Base-by-base conservation (phyloP, 441 rosid species). In the Gossypium trilobum region DNA sequence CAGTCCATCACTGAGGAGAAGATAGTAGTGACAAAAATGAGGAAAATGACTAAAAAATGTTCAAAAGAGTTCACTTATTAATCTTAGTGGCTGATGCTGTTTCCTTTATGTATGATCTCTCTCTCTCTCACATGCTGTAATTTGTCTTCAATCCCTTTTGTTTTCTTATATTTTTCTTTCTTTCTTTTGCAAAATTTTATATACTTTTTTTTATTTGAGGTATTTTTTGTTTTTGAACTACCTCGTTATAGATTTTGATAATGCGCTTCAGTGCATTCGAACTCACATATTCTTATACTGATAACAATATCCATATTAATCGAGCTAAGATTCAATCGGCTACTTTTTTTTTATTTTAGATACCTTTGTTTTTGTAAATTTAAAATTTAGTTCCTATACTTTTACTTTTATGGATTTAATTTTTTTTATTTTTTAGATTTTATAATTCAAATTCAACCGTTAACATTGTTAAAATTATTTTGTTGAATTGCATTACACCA, bases 251-350 rank as follows among this genome's bases (percentile, higher is more conserved):
- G 1, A 31, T 31, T 31, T 31, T 31, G 0, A 31, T 31, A 5
- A 31, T 31, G 1, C 0, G 0, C 0, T 31, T 31, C 36, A 5
- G 0, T 5, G 1, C 0, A 31, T 1, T 31, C 8, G 0, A 5
- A 5, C 1, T 0, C 0, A 5, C 1, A 31, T 31, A 0, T 0
- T 31, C 0, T 31, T 31, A 0, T 5, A 31, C 1, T 5, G 1
- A 31, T 0, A 31, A 31, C 0, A 5, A 31, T 31, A 0, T 31
- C 0, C 0, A 31, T 31, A 0, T 31, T 5, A 31, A 31, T 31
- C 8, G 8, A 31, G 8, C 0, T 31, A 5, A 31, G 0, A 31
- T 0, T 31, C 36, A 31, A 31, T 31, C 8, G 8, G 8, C 1
- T 31, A 31, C 1, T 31, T 29, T 31, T 31, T n/a, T 5, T 6